Evolutionary conservation across 257 asterid species (phyloP).

Genomic region (Scutellaria minor): DNA sequence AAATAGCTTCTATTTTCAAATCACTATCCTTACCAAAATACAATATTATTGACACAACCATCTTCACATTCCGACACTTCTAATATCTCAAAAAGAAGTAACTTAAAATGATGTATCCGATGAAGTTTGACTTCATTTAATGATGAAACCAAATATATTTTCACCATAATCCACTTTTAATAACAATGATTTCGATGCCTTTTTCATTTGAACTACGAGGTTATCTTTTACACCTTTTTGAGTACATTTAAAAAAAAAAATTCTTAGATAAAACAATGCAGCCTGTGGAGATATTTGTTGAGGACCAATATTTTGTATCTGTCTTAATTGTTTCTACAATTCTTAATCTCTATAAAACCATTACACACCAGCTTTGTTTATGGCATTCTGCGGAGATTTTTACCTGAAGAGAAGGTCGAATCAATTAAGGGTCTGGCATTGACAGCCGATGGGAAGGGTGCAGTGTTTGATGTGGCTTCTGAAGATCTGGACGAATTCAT

Average conservation of each 20-base stretch:
- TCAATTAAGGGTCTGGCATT: constrained; percentile 85
- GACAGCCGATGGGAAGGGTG: constrained; percentile 92
- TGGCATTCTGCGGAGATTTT: constrained; percentile 72
- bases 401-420: constrained; percentile 88
- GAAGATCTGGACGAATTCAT: constrained; percentile 71
- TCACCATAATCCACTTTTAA: no score
- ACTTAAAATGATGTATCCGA: no score
- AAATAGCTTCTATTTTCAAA: no score
- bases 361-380: constrained; percentile 63
- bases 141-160: no score
- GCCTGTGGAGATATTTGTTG: constrained; percentile 11
- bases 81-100: no score
- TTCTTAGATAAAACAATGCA: not conserved
- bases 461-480: constrained; percentile 83
- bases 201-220: not conserved
- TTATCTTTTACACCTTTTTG: no score
- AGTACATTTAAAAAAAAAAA: no score
- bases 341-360: not conserved
- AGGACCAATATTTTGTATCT: not conserved
- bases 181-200: no score
- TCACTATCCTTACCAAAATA: no score
- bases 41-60: no score
- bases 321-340: not conserved
- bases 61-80: no score
- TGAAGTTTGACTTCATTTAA: no score